Base-by-base conservation (phyloP, 2,329 filamentous ascomycete species). In the Purpureocillium lavendulum region DNA sequence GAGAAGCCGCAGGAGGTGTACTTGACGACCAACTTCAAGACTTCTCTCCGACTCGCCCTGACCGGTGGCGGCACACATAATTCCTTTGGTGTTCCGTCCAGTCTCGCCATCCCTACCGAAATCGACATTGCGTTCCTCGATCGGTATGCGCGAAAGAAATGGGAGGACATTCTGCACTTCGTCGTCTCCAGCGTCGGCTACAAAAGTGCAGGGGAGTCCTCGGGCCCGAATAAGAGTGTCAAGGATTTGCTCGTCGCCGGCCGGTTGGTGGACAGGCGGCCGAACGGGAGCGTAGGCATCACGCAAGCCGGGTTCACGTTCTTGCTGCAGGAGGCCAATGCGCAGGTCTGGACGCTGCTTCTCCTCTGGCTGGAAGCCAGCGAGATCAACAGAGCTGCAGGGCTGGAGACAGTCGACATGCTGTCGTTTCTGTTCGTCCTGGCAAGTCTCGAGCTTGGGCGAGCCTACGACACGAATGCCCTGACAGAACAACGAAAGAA, bases 381-480 rank as follows among this genome's bases (percentile, higher is more conserved):
- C 33, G 82, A 87, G 50, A 63, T 59, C 12, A 59, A 62, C 36
- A 58, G 60, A 33, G 55, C 72, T 54, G 69, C 85, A 13, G 75
- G 77, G 26, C 83, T 95, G 71, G 87, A 95, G 49, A 82, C 84
- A 43, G 88, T 95, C 35, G 92, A 98, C 55, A 89, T 97, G 58
- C 77, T 98, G 6, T 89, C 87, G 7, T 98, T 98, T 59, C 79
- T 98, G 50, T 97, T 98, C 62, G 85, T 96, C 56, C 80, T 98
- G 21, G 90, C 90, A 34, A 94, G 85, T 38, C 78, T 97, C 42
- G 89, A 97, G 57, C 80, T 97, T 9, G 92, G 92, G 11, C 80
- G 86, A 45, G 85, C 87, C 31, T 98, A 98, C 67, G 86, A 87
- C 57, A 95, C 87, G 15, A 77, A 80, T 32, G 86, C 86, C 21